These are phyloP conservation scores for Penicillium thymicola DNA, from an alignment of 2,329 filamentous ascomycete species.

Conservation along the genomic window DNA sequence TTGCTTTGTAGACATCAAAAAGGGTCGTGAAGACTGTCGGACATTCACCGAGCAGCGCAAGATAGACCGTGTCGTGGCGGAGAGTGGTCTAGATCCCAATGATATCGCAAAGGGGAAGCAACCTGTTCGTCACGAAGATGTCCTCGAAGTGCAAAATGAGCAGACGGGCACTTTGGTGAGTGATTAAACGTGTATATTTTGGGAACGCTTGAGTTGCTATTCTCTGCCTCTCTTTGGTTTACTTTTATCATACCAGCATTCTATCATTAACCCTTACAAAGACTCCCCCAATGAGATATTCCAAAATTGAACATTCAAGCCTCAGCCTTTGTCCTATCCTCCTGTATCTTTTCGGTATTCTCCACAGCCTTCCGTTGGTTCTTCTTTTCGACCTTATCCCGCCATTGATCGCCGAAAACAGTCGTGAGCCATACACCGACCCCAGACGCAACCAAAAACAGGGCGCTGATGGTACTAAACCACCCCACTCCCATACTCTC, in stretches of 20 bases:
- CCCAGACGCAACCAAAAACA: constrained; percentile 53
- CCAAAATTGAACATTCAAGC: neutral
- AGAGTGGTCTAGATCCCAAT: constrained; percentile 24
- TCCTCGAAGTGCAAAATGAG: neutral
- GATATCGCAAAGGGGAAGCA: constrained; percentile 13
- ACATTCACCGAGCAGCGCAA: constrained; percentile 38
- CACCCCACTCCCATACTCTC: constrained; percentile 73
- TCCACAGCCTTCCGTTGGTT: constrained; percentile 37
- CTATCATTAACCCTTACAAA: neutral
- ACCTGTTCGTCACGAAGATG: neutral
- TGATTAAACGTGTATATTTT: neutral
- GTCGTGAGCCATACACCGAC: constrained; percentile 49
- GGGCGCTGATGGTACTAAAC: constrained; percentile 69
- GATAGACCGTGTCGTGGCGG: constrained; percentile 25
- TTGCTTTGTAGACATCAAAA: constrained; percentile 41
- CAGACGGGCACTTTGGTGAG: neutral
- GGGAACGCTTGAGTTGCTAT: neutral
- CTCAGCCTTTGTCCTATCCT: constrained; percentile 6
- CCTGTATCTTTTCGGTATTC: neutral
- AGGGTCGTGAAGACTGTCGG: constrained; percentile 40
- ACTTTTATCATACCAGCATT: neutral
- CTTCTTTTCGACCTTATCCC: constrained; percentile 53
- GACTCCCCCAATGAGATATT: neutral
- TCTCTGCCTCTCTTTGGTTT: neutral
- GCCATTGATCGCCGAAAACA: constrained; percentile 51